Evolutionary conservation across 495 filamentous ascomycete species (phyloP).

Genomic region (Penicillium cosmopolitanum): DNA sequence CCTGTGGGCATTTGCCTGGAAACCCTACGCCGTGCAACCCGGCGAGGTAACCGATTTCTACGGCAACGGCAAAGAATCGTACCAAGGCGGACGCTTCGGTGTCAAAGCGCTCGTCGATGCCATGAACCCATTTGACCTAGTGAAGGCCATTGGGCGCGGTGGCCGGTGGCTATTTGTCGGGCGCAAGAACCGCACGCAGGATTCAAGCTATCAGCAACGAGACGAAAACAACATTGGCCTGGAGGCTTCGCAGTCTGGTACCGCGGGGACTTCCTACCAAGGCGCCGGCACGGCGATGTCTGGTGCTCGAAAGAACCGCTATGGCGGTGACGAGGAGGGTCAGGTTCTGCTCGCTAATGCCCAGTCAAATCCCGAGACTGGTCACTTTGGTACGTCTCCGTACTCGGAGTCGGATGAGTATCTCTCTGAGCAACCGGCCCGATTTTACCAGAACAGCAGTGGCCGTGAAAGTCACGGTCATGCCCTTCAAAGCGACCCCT

Average conservation of each 20-base stretch:
- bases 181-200: constrained; percentile 55
- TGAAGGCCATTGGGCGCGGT: constrained; percentile 76
- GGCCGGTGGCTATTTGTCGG: constrained; percentile 83
- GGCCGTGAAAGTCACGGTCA: neutral
- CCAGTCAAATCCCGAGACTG: constrained; percentile 40
- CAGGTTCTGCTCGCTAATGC: constrained; percentile 45
- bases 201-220: constrained; percentile 53
- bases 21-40: constrained; percentile 57
- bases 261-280: constrained; percentile 36
- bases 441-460: constrained; percentile 20
- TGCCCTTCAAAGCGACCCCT: constrained; percentile 13
- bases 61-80: constrained; percentile 52
- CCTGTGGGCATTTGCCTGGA: constrained; percentile 81
- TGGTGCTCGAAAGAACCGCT: constrained; percentile 27
- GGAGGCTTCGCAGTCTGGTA: constrained; percentile 22
- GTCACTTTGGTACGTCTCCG: constrained; percentile 21
- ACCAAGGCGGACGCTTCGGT: constrained; percentile 66
- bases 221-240: constrained; percentile 38
- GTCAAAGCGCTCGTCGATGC: constrained; percentile 67
- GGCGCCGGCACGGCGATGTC: constrained; percentile 32
- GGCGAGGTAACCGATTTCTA: constrained; percentile 50
- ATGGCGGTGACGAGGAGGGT: constrained; percentile 41
- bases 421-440: constrained; percentile 25
- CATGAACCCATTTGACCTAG: constrained; percentile 82
- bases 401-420: constrained; percentile 29